phyloP scores from a whole-genome alignment of 2,329 filamentous ascomycete genomes.

The Elsinoe australis region DNA sequence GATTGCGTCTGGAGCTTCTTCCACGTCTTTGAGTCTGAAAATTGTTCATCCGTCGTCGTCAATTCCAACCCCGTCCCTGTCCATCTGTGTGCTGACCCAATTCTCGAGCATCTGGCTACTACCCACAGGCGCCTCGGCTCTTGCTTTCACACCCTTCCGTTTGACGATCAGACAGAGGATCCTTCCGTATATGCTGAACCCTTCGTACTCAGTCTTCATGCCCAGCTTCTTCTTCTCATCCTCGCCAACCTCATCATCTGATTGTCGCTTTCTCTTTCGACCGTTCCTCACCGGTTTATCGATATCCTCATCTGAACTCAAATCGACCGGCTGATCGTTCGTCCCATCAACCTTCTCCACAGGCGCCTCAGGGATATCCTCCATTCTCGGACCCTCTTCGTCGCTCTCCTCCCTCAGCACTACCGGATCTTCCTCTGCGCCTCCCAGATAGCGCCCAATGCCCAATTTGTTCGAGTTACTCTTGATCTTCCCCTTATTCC shows the following conservation, averaged over 20 bases:
- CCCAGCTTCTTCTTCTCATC: constrained; percentile 87
- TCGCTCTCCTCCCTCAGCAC: constrained; percentile 51
- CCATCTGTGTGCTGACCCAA: constrained; percentile 33
- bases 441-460: constrained; percentile 18
- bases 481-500: neutral
- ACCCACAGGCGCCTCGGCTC: constrained; percentile 21
- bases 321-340: neutral
- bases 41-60: constrained; percentile 14
- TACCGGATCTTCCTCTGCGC: constrained; percentile 37
- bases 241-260: constrained; percentile 22
- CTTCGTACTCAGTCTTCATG: constrained; percentile 83
- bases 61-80: constrained; percentile 8
- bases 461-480: constrained; percentile 8
- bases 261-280: constrained; percentile 23
- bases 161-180: constrained; percentile 87
- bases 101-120: constrained; percentile 35
- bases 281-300: constrained; percentile 25
- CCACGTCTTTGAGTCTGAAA: too few relatives aligned
- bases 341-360: constrained; percentile 25
- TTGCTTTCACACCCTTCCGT: constrained; percentile 49
- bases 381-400: constrained; percentile 48
- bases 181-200: constrained; percentile 90
- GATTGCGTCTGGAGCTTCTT: too few relatives aligned
- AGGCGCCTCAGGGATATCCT: constrained; percentile 46
- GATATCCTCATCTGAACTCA: constrained; percentile 27